phyloP scores from a whole-genome alignment of 306 rosid species.

The Mimosa bimucronata region DNA sequence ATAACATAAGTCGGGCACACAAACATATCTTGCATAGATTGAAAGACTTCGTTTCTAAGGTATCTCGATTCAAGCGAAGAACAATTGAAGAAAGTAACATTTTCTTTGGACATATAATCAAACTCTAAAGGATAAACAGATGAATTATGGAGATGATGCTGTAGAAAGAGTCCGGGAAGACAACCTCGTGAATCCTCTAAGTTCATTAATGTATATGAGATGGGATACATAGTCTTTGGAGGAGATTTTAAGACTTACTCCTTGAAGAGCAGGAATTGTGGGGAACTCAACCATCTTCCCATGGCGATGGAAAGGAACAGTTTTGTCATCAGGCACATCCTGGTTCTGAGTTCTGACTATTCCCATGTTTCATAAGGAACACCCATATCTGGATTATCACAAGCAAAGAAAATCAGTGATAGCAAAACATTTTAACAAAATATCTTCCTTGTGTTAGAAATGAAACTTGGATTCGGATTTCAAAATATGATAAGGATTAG shows the following conservation, averaged over 20 bases:
- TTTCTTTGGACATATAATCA: fast-evolving
- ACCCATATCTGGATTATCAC: not conserved
- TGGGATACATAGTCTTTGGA: constrained; percentile 15
- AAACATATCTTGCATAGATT: not conserved
- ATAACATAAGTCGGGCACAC: not conserved
- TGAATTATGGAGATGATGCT: not conserved
- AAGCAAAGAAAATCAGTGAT: not conserved
- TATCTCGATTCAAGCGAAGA: not conserved
- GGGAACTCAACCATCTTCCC: not conserved
- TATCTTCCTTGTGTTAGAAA: not conserved
- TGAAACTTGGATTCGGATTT: not conserved
- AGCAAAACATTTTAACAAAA: not conserved
- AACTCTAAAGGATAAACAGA: constrained; percentile 29
- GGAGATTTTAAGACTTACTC: constrained; percentile 8
- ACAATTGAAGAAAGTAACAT: constrained; percentile 37
- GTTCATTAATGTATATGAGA: not conserved
- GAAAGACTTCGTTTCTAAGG: not conserved
- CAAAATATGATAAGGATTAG: not conserved
- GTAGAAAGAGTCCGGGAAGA: constrained; percentile 15
- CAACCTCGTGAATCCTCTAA: constrained; percentile 33
- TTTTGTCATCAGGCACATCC: not conserved
- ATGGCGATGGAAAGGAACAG: not conserved
- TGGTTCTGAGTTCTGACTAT: not conserved
- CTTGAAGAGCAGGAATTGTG: not conserved
- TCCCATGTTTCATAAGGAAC: not conserved